Conservation (phyloP, 805 yeast species). For the Candida krabiensis region DNA sequence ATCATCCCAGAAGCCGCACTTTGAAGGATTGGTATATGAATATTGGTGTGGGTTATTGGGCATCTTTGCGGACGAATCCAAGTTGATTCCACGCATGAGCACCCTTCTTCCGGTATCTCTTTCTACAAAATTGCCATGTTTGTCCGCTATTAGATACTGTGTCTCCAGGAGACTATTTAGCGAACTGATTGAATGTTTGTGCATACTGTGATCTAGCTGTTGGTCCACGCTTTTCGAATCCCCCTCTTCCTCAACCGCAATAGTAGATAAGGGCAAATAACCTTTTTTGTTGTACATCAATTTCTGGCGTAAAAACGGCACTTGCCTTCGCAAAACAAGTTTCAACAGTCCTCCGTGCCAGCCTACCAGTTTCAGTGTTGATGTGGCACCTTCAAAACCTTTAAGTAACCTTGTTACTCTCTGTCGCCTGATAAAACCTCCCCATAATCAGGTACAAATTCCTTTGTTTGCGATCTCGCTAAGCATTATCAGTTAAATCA, state of each 20-base stretch:
- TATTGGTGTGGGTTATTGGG: conserved; percentile 59
- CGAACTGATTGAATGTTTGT: conserved; percentile 14
- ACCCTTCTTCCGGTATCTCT: conserved; percentile 53
- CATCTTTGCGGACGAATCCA: conserved; percentile 71
- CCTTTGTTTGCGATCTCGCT: too few relatives aligned
- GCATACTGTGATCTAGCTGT: conserved; percentile 8
- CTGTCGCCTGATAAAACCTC: too few relatives aligned
- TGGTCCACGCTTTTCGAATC: background rate
- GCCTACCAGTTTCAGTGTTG: too few relatives aligned
- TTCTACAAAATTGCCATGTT: conserved; percentile 59
- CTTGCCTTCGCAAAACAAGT: background rate
- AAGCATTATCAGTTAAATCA: too few relatives aligned
- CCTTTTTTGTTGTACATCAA: conserved; percentile 17
- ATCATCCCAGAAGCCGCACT: conserved; percentile 53
- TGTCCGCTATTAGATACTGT: conserved; percentile 33
- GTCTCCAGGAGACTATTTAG: conserved; percentile 22
- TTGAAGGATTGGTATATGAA: conserved; percentile 36
- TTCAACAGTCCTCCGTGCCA: background rate
- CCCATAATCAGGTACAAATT: too few relatives aligned
- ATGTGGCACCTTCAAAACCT: too few relatives aligned
- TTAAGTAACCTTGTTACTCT: too few relatives aligned
- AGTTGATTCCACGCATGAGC: conserved; percentile 73
- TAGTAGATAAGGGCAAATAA: conserved; percentile 13
- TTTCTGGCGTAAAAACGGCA: background rate
- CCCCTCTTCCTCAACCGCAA: conserved; percentile 2